Conservation (phyloP, 2,329 filamentous ascomycete genomes). For the Biscogniauxia sp. region DNA sequence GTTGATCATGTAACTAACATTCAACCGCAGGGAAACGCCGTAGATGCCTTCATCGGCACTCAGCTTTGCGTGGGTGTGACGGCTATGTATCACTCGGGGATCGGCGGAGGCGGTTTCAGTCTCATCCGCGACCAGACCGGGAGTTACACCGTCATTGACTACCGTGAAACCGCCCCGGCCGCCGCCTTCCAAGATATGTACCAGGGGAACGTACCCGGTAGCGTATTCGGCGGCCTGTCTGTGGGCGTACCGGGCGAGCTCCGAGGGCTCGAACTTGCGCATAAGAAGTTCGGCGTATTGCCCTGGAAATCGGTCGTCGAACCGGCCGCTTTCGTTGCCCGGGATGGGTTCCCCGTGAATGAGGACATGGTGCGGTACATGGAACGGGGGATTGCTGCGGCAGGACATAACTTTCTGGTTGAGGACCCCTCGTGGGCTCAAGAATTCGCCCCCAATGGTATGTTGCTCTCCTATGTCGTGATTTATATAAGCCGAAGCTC, state of each 20-base stretch:
- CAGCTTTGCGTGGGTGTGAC: slow-evolving; percentile 74
- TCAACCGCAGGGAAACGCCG: slow-evolving; percentile 62
- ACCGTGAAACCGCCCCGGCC: slow-evolving; percentile 81
- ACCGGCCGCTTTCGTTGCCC: slow-evolving; percentile 72
- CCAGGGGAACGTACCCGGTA: slow-evolving; percentile 63
- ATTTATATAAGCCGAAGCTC: not conserved
- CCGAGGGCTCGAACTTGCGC: slow-evolving; percentile 75
- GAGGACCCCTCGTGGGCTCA: slow-evolving; percentile 77
- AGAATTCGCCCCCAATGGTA: slow-evolving; percentile 80
- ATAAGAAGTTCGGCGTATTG: slow-evolving; percentile 66
- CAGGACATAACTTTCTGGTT: slow-evolving; percentile 61
- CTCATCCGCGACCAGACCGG: slow-evolving; percentile 70
- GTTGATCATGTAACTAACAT: not conserved
- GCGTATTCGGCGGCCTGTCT: slow-evolving; percentile 70
- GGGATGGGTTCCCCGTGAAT: slow-evolving; percentile 71
- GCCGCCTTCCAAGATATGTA: slow-evolving; percentile 86
- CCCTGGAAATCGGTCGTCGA: slow-evolving; percentile 70
- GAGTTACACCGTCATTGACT: slow-evolving; percentile 82
- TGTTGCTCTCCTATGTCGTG: not conserved
- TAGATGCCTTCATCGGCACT: slow-evolving; percentile 72
- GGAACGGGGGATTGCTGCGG: slow-evolving; percentile 41
- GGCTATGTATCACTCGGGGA: slow-evolving; percentile 76
- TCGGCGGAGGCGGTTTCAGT: slow-evolving; percentile 90
- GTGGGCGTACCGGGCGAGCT: slow-evolving; percentile 72
- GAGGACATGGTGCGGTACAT: slow-evolving; percentile 76